Evolutionary conservation across 345 rosid genomes (phyloP).

Genomic region (Brassica cretica): DNA sequence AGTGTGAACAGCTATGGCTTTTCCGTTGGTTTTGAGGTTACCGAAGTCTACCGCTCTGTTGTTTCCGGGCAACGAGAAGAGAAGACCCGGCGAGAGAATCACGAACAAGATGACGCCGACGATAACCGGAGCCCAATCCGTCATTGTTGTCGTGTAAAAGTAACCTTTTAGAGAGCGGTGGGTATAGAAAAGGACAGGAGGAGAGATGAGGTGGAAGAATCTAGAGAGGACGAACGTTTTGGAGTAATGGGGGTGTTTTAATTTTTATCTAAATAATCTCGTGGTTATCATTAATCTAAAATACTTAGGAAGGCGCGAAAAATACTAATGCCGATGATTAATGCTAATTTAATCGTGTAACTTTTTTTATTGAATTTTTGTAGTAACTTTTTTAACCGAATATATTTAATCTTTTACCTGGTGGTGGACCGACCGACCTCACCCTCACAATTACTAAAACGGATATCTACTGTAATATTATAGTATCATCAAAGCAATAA

Average conservation of each 20-base stretch:
- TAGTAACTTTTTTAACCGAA: no score
- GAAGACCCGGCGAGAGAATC: slow-evolving; percentile 80
- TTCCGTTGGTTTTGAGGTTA: slow-evolving; percentile 87
- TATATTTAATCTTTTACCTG: neutral
- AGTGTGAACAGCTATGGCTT: slow-evolving; percentile 76
- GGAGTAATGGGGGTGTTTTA: neutral
- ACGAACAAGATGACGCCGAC: slow-evolving; percentile 82
- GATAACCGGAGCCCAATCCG: slow-evolving; percentile 93
- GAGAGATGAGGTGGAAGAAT: neutral
- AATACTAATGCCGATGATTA: neutral
- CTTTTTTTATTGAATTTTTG: no score
- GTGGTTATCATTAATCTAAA: neutral
- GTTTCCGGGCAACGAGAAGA: slow-evolving; percentile 77
- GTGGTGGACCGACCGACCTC: slow-evolving; percentile 1
- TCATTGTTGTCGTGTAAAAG: slow-evolving; percentile 43
- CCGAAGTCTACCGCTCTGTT: slow-evolving; percentile 65
- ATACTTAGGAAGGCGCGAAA: neutral
- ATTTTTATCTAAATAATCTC: neutral
- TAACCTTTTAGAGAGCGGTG: slow-evolving; percentile 19
- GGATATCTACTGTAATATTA: no score
- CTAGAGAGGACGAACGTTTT: slow-evolving; percentile 5
- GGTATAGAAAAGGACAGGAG: neutral
- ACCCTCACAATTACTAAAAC: no score
- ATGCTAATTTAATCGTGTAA: neutral
- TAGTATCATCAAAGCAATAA: no score